Evolutionary conservation across 306 rosid species (phyloP), one percentile per base, ranked within the genome.

Genomic region (Arachis stenosperma): DNA sequence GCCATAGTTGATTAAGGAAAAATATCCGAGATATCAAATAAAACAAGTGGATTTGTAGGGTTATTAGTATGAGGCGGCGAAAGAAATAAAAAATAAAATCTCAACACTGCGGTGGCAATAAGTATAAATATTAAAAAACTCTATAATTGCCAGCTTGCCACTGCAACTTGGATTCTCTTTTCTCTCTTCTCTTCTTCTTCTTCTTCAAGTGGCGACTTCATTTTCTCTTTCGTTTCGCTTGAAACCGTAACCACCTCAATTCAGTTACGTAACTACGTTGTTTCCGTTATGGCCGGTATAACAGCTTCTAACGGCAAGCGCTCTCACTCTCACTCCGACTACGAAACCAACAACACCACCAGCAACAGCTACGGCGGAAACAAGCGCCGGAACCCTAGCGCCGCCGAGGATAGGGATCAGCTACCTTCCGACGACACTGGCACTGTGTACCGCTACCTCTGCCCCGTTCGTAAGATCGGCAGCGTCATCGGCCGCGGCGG

Each of bases 401-500:
- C 57, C 9, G 88, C 87, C 51, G 98, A 89, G 2, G 82, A 88
- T 2, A 71, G 96, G 63, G 97, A 92, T 44, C 90, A 84, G 50
- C 89, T 42, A 42, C 7, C 84, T 69, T 30, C 85, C 3, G 97
- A 93, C 52, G 98, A 93, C 75, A 89, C 54, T 11, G 11, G 13
- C 17, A 52, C 97, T 12, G 96, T 91, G 9, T 93, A 82, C 79
- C 88, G 98, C 12, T 93, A 86, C 76, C 69, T 93, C 65, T 93
- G 98, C 69, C 97, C 97, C 3, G 83, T 88, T 7, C 92, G 88
- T 62, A 93, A 93, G 85, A 93, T 93, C 80, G 98, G 98, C 0
- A 86, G 92, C 81, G 90, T 93, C 47, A 93, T 93, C 59, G 98
- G 98, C 8, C 83, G 98, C 65, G 98, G 98, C 67, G 98, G 98